Evolutionary conservation across 73 alveolate species (phyloP), one percentile per base, ranked within the genome.

Genomic region (Paramecium sexaurelia): DNA sequence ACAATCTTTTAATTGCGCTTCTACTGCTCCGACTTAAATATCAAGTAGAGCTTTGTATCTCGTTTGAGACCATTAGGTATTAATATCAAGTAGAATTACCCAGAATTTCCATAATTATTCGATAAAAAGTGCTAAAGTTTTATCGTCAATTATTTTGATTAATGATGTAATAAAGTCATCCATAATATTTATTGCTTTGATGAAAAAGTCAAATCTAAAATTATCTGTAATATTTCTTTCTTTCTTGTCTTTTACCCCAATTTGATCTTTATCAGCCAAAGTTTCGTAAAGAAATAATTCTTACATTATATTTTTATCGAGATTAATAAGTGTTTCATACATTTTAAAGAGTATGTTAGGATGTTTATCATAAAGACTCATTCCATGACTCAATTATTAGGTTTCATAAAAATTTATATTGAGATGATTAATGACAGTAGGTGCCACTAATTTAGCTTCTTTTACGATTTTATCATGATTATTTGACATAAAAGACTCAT

Each of bases 61-160:
- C 0, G 33, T 43, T n/a, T 78, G 24, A 1, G 68, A 45, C 90
- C 90, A 78, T 78, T 78, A 24, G 11, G 90, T 45, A 78, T 78
- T 78, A 9, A 78, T 4, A 45, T 78, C 90, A 8, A 78, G 27
- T 1, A 78, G 27, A 19, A 78, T 29, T 40, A 78, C 90, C 68
- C 68, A 78, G 41, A 78, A 78, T 45, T 78, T 78, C 90, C 90
- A 78, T 39, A 78, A 45, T 19, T 78, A 78, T 26, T 78, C 90
- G 0, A 78, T 78, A 20, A 78, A 78, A 5, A 78, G 13, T 40
- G 90, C 68, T 0, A 78, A 5, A 41, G 43, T 78, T 78, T 33
- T 45, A 78, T 78, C 90, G 5, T 78, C 73, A 0, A 41, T 41
- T 13, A 22, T 43, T 29, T 39, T 27, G 19, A 78, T 37, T 43